These are phyloP conservation scores for Sclerotinia nivalis DNA, from an alignment of 2,329 filamentous ascomycete species.

Conservation along the genomic window DNA sequence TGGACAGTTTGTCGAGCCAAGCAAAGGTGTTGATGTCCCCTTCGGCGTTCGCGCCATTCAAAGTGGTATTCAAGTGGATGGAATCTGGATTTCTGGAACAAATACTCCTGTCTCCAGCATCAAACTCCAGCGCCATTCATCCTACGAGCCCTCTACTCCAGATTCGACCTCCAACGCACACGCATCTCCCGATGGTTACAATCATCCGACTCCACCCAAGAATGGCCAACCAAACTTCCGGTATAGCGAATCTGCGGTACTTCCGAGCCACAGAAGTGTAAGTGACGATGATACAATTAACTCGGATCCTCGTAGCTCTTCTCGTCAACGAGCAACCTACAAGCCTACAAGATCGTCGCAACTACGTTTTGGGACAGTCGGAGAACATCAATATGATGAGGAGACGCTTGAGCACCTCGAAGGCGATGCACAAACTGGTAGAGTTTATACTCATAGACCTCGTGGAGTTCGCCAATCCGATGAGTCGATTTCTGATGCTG, in stretches of 20 bases:
- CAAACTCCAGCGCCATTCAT: conserved; percentile 27
- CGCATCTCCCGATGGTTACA: conserved; percentile 8
- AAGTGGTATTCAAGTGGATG: conserved; percentile 79
- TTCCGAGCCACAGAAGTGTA: conserved; percentile 15
- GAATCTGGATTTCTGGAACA: conserved; percentile 65
- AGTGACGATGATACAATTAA: conserved; percentile 19
- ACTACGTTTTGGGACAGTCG: conserved; percentile 39
- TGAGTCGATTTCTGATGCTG: conserved; percentile 31
- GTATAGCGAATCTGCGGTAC: conserved; percentile 15
- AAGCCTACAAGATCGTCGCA: conserved; percentile 42
- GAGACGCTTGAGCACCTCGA: conserved; percentile 37
- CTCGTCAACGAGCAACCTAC: conserved; percentile 35
- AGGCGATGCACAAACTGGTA: conserved; percentile 29
- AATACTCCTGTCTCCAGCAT: conserved; percentile 35
- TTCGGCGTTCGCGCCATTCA: conserved; percentile 87
- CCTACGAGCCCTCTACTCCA: conserved; percentile 16
- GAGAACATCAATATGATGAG: conserved; percentile 33
- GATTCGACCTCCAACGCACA: conserved; percentile 18
- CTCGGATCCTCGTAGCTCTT: conserved; percentile 13
- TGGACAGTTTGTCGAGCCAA: conserved; percentile 43
- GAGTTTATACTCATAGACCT: conserved; percentile 31
- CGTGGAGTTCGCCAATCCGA: conserved; percentile 28
- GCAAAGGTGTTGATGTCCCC: conserved; percentile 63
- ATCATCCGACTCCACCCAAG: conserved; percentile 5
- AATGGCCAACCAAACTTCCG: conserved; percentile 4